Conservation (phyloP, 495 filamentous ascomycete genomes). For the Daldinia childiae region DNA sequence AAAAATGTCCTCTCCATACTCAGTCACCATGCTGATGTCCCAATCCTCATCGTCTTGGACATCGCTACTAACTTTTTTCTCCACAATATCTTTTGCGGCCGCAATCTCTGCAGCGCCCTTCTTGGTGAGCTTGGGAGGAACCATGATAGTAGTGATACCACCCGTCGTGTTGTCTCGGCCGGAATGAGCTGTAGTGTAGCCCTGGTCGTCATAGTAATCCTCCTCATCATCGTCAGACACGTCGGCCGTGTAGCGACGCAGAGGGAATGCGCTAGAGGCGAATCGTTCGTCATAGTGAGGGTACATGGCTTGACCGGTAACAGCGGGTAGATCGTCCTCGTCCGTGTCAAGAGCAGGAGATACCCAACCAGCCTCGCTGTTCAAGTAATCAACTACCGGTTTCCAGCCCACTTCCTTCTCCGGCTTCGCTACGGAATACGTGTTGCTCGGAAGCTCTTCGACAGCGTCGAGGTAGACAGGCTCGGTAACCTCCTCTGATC, state of each 20-base stretch:
- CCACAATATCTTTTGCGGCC: conserved; percentile 72
- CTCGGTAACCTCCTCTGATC: conserved; percentile 47
- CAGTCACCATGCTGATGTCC: conserved; percentile 98
- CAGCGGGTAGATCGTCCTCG: neutral
- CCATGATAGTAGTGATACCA: conserved; percentile 72
- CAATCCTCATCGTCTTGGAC: conserved; percentile 83
- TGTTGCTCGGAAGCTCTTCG: conserved; percentile 46
- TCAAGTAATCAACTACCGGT: conserved; percentile 6
- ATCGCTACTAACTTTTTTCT: conserved; percentile 59
- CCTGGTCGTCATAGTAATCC: conserved; percentile 83
- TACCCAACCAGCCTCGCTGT: neutral
- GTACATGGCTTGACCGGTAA: neutral
- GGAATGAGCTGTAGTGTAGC: conserved; percentile 79
- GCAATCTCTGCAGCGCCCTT: conserved; percentile 73
- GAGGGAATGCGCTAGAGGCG: neutral
- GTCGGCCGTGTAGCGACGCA: conserved; percentile 20
- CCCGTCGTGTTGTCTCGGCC: conserved; percentile 83
- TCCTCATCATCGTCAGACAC: conserved; percentile 70
- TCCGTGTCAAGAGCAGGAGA: neutral
- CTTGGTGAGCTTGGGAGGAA: conserved; percentile 69
- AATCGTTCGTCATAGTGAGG: conserved; percentile 12
- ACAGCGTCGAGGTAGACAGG: conserved; percentile 56
- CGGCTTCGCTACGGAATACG: conserved; percentile 1
- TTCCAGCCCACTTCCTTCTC: conserved; percentile 9
- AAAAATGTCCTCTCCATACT: conserved; percentile 97